Evolutionary conservation across 352 stramenopile species (phyloP).

Genomic region (Pythium grandisporangium): DNA sequence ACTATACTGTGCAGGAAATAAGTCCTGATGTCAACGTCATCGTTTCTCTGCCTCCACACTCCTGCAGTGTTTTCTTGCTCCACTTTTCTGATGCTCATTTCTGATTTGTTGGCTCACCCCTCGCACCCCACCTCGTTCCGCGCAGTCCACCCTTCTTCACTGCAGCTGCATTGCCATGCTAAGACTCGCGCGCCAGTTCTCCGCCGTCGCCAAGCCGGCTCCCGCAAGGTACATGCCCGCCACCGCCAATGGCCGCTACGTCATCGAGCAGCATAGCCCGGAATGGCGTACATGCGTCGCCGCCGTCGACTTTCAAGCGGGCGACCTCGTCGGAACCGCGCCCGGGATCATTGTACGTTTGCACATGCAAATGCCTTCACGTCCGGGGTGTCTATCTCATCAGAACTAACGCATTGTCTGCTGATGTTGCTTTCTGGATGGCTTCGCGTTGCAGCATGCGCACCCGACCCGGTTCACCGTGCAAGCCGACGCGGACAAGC

Average conservation of each 20-base stretch:
- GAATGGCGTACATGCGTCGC: slow-evolving; percentile 71
- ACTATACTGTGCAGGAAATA: too few species aligned
- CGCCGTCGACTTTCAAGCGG: slow-evolving; percentile 45
- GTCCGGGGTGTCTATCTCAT: not conserved
- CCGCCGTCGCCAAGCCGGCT: too few species aligned
- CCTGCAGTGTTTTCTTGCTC: too few species aligned
- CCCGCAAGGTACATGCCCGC: slow-evolving; percentile 37
- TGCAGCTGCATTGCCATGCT: too few species aligned
- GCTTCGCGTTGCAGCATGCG: slow-evolving; percentile 21
- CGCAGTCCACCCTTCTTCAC: too few species aligned
- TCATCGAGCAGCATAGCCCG: slow-evolving; percentile 62
- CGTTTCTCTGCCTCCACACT: too few species aligned
- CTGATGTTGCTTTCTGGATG: not conserved
- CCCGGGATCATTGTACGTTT: slow-evolving; percentile 64
- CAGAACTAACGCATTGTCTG: not conserved
- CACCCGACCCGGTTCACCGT: slow-evolving; percentile 79
- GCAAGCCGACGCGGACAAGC: slow-evolving; percentile 63
- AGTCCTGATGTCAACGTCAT: too few species aligned
- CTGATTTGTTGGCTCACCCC: too few species aligned
- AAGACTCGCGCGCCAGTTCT: too few species aligned
- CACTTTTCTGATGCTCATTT: too few species aligned
- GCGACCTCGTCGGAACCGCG: slow-evolving; percentile 61
- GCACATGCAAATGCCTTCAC: too few species aligned
- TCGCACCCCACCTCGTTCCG: too few species aligned
- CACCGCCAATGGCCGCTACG: slow-evolving; percentile 50